Conservation (phyloP, 208 protist genomes). For the Wallacemonas sp. region DNA sequence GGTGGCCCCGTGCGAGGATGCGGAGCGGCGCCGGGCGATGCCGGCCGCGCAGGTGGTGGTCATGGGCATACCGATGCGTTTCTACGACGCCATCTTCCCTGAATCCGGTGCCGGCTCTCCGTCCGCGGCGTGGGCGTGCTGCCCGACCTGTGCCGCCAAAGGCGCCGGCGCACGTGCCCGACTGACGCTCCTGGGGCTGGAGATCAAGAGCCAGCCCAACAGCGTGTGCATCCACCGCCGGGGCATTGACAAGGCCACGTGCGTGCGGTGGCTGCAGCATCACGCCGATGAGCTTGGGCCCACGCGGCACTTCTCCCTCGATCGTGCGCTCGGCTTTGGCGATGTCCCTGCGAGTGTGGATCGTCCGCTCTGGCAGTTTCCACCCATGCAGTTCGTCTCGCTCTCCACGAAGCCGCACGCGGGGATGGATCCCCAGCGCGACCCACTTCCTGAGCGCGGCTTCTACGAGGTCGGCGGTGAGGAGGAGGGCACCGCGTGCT, state of each 20-base stretch:
- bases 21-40: conserved; percentile 17
- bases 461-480: conserved; percentile 55
- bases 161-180: conserved; percentile 13
- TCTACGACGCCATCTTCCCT: conserved; percentile 39
- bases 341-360: conserved; percentile 58
- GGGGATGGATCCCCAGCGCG: conserved; percentile 9
- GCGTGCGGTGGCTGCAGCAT: conserved; percentile 41
- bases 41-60: conserved; percentile 41
- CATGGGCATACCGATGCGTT: conserved; percentile 54
- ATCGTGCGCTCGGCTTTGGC: conserved; percentile 42
- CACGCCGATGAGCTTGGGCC: conserved; percentile 15
- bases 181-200: conserved; percentile 28
- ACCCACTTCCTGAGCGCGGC: neutral
- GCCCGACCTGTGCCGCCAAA: conserved; percentile 25
- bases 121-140: conserved; percentile 36
- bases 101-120: neutral
- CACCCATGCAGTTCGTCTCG: conserved; percentile 59
- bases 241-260: conserved; percentile 47
- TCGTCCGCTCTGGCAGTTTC: conserved; percentile 37
- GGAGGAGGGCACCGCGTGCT: conserved; percentile 59
- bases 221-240: conserved; percentile 49
- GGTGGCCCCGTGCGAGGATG: conserved; percentile 5
- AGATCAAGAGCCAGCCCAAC: conserved; percentile 58
- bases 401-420: conserved; percentile 30
- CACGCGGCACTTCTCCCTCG: conserved; percentile 24